phyloP scores from a whole-genome alignment of 768 basidiomycete species.

The Hirschioporus abietinus region DNA sequence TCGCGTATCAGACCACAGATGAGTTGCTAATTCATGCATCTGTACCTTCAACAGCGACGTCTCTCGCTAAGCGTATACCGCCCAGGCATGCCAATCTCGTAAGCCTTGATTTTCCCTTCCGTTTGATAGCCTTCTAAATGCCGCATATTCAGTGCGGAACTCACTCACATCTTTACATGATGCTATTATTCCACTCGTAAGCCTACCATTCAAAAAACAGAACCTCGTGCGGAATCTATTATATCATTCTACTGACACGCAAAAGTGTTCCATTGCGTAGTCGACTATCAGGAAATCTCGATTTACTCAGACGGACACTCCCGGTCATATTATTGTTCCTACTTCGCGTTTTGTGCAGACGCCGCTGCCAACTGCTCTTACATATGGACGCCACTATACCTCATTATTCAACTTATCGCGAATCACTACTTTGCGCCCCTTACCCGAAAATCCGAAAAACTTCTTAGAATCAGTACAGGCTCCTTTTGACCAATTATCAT shows the following conservation, averaged over 20 bases:
- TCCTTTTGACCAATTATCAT: background rate
- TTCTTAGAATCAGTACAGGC: background rate
- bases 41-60: background rate
- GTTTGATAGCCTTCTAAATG: too few species aligned
- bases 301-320: too few species aligned
- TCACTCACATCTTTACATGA: too few species aligned
- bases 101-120: background rate
- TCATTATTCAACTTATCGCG: background rate
- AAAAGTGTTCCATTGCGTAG: too few species aligned
- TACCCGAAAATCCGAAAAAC: background rate
- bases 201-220: too few species aligned
- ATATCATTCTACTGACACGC: too few species aligned
- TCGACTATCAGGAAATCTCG: too few species aligned
- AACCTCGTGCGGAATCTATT: too few species aligned
- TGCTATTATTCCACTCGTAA: too few species aligned
- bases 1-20: background rate
- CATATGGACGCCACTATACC: background rate
- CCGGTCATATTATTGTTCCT: background rate
- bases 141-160: too few species aligned
- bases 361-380: background rate
- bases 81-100: background rate
- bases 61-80: too few species aligned
- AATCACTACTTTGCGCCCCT: background rate
- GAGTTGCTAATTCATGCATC: background rate
- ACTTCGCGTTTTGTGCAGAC: background rate